Conservation (phyloP, 2,329 filamentous ascomycete genomes). For the Keithomyces neogunnii region DNA sequence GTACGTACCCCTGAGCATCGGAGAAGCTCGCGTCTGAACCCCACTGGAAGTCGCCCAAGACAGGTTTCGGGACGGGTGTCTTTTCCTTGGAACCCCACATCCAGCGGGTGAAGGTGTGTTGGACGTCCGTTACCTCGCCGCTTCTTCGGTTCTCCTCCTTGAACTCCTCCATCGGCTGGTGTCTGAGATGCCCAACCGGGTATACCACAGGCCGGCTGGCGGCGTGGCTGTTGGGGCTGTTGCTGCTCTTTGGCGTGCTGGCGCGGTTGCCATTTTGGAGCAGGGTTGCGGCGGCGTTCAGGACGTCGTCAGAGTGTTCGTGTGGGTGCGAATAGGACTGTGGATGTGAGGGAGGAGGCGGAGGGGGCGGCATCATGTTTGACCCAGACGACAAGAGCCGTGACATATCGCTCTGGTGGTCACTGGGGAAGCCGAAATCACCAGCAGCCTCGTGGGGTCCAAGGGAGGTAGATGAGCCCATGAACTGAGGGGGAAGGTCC, state of each 20-base stretch:
- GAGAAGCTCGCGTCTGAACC: conserved; percentile 61
- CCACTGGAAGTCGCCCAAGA: conserved; percentile 47
- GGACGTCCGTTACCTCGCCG: conserved; percentile 20
- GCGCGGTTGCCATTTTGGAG: conserved; percentile 32
- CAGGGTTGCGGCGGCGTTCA: conserved; percentile 45
- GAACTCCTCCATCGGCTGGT: conserved; percentile 35
- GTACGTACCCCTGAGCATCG: conserved; percentile 47
- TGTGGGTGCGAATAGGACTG: conserved; percentile 16
- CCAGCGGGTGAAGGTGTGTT: conserved; percentile 33
- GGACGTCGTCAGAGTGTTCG: conserved; percentile 41
- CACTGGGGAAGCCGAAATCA: conserved; percentile 11
- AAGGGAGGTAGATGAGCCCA: conserved; percentile 57
- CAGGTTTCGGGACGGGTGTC: conserved; percentile 23
- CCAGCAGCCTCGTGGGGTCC: conserved; percentile 36
- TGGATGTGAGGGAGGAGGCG: conserved; percentile 19
- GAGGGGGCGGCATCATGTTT: conserved; percentile 27
- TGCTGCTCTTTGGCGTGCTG: not conserved
- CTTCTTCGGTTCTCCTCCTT: conserved; percentile 29
- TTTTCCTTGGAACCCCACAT: conserved; percentile 26
- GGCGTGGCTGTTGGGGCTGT: conserved; percentile 11
- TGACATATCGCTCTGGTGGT: conserved; percentile 10
- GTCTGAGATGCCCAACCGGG: conserved; percentile 32
- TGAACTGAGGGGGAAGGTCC: conserved; percentile 54
- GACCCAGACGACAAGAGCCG: conserved; percentile 14
- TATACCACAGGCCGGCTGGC: conserved; percentile 20